Evolutionary conservation across 1,284 basidiomycete genomes (phyloP), one percentile per base, ranked within the genome.

Genomic region (Pulveroboletus sp.): DNA sequence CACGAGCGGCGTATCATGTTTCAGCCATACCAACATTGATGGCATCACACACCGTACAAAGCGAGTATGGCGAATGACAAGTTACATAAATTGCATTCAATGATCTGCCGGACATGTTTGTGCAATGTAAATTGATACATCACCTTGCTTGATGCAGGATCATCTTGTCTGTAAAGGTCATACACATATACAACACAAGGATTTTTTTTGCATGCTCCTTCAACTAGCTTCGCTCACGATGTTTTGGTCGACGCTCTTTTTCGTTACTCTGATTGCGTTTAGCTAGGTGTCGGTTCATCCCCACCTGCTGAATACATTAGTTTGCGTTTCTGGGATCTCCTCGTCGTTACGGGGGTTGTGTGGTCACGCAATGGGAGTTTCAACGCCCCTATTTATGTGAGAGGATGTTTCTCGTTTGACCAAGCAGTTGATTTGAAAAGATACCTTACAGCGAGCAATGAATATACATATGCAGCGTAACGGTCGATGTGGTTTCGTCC

Each of bases 361-460:
- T 9, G 29, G 21, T 21, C 21, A 21, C 3, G 21, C 21, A 21
- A 21, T 21, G 21, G 21, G 21, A 21, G 21, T 21, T 21, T 21
- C 21, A 21, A 21, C 21, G 21, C 21, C 21, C 21, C 21, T 21
- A 21, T 21, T 21, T 21, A 21, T 21, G 21, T 21, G 21, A 21
- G 21, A 21, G 21, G 21, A 21, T 21, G 21, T 21, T 21, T 21
- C 21, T 21, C 21, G 21, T 21, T 21, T 69, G 44, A 69, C 10
- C 68, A 35, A 69, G 50, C 6, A 71, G 56, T 37, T 39, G 66
- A 50, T 29, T 29, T 9, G 29, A 9, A 7, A 9, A 29, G 29
- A 29, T 29, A 29, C 29, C 9, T 29, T 9, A 29, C 5, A 29
- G 6, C 29, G 9, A 29, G 29, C 29, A 29, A 29, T 4, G 9